These are phyloP conservation scores for Chaetoscypha palmicola DNA, from an alignment of 2,329 filamentous ascomycete species.

Conservation along the genomic window DNA sequence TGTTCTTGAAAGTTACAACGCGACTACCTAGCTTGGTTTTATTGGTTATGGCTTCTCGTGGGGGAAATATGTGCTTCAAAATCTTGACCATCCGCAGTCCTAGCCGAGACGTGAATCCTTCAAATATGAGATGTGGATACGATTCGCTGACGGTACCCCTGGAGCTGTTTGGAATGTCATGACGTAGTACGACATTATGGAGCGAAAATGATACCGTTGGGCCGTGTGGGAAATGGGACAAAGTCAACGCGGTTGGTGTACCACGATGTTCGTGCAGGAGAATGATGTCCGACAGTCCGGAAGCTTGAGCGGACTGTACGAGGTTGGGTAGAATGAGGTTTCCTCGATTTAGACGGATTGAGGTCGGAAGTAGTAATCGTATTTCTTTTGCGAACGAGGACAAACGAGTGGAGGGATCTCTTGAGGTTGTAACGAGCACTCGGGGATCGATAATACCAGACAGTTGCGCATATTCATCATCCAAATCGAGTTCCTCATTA, in stretches of 20 bases:
- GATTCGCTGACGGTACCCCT: conserved; percentile 85
- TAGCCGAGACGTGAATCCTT: conserved; percentile 77
- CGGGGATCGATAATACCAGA: conserved; percentile 88
- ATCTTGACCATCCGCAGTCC: conserved; percentile 82
- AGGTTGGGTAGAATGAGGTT: conserved; percentile 83
- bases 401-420: conserved; percentile 77
- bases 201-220: conserved; percentile 82
- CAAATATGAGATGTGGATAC: conserved; percentile 93
- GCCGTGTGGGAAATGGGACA: conserved; percentile 83
- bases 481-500: conserved; percentile 66
- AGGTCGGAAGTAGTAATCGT: conserved; percentile 72
- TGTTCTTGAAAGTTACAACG: conserved; percentile 90
- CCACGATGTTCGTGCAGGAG: conserved; percentile 89
- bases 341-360: conserved; percentile 83
- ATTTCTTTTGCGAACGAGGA: conserved; percentile 93
- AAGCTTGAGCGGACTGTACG: conserved; percentile 71
- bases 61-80: conserved; percentile 89
- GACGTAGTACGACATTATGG: conserved; percentile 86
- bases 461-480: conserved; percentile 85
- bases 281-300: conserved; percentile 76
- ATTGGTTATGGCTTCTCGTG: conserved; percentile 65
- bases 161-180: conserved; percentile 84
- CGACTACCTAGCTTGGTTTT: conserved; percentile 75
- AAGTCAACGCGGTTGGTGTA: conserved; percentile 80
- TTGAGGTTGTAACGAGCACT: conserved; percentile 82